A percentile compares a stretch with the other conserved stretches of the same genome.
Conservation (phyloP, 768 basidiomycete species). For the Ramaria sp. region DNA sequence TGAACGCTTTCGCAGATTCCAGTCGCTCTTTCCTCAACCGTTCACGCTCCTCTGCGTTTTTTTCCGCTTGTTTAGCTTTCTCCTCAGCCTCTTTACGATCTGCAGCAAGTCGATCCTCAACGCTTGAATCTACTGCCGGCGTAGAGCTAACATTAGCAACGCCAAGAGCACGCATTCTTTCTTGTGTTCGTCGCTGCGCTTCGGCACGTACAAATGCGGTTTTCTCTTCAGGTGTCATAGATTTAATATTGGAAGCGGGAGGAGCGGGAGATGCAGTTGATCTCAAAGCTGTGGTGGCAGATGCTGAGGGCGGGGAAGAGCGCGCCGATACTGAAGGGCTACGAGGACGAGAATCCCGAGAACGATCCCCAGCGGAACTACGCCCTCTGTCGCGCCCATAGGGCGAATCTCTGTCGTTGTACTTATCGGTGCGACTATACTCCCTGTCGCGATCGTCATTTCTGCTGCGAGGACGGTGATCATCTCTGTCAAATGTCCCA, state of each 20-base stretch:
- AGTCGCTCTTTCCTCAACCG: conserved; percentile 58
- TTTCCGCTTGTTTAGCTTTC: conserved; percentile 67
- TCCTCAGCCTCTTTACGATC: conserved; percentile 91
- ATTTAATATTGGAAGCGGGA: conserved; percentile 40
- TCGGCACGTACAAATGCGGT: conserved; percentile 66
- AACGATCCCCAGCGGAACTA: conserved; percentile 22
- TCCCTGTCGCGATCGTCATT: conserved; percentile 26
- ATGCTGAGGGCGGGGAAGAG: conserved; percentile 34
- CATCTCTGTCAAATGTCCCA: conserved; percentile 29
- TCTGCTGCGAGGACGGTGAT: conserved; percentile 27
- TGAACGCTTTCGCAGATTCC: conserved; percentile 59
- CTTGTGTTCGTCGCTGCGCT: conserved; percentile 73
- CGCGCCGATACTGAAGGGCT: conserved; percentile 28
- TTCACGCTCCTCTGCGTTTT: conserved; percentile 73
- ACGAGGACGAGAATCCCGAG: conserved; percentile 21
- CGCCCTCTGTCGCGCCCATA: conserved; percentile 19
- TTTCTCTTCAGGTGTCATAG: conserved; percentile 80
- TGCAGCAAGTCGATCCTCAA: conserved; percentile 73
- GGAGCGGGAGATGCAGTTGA: conserved; percentile 14
- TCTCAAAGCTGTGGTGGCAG: conserved; percentile 41
- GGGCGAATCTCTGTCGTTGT: conserved; percentile 21
- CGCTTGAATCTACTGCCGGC: conserved; percentile 53
- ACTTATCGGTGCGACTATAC: conserved; percentile 29
- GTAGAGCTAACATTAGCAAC: conserved; percentile 37
- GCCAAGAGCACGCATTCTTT: conserved; percentile 78